Evolutionary conservation across 441 rosid genomes (phyloP), one percentile per base, ranked within the genome.

Genomic region (Omphalea diandra): DNA sequence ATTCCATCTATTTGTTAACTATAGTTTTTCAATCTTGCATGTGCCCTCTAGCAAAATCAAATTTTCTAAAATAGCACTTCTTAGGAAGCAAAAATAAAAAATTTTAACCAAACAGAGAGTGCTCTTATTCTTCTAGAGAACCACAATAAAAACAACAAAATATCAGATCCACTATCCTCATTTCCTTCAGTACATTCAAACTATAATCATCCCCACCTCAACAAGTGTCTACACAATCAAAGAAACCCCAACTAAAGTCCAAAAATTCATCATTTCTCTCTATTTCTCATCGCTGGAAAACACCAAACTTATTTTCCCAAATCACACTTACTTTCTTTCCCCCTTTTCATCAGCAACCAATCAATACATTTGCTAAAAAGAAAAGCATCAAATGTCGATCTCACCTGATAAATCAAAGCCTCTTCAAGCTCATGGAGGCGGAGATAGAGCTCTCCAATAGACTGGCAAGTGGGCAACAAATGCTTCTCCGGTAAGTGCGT

Each of bases 381-480:
- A n/a, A 24, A 3, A 56, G 33, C 17, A 7, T 22, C 36, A 1
- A 62, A 53, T 49, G 14, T 18, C 3, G 27, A 3, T 14, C 50
- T 66, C 54, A 90, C 97, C 97, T 91, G 97, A 78, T 83, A 95
- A 63, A 68, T 38, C 71, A 96, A 82, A 56, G 98, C 99, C 35
- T 91, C 85, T 53, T 81, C 38, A 80, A 84, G 87, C 55, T 80
- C 61, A 52, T 77, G 83, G 68, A 93, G 92, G 52, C 93, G 88
- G 59, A 91, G 89, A 77, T 85, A 84, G 73, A 88, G 80, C 77
- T 96, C 99, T 4, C 98, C 98, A 7, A 93, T 86, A 63, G 93
- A 91, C 84, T 96, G 99, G 66, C 99, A 93, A 67, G 94, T 84
- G 46, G 97, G 93, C 49, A 93, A 75, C 82, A 88, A 68, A 47